Evolutionary conservation across 2,329 filamentous ascomycete genomes (phyloP), one percentile per base, ranked within the genome.

Genomic region (Orbilia quercus): DNA sequence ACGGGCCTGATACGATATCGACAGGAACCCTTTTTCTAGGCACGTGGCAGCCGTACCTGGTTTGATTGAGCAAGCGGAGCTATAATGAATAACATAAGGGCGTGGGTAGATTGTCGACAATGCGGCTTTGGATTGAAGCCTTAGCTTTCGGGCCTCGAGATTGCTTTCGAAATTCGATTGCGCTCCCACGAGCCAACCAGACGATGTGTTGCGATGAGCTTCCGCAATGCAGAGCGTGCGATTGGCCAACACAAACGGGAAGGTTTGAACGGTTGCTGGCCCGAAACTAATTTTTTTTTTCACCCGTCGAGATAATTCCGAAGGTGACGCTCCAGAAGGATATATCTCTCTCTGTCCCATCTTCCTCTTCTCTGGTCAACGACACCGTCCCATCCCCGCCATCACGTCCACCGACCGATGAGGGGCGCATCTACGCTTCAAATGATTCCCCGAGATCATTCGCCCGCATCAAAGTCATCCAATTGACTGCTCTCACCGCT

Each of bases 201-300:
- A 51, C 1, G n/a, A 64, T 67, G 63, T 59, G 63, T 67, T 67
- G 63, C 63, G 63, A 67, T 67, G 63, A 51, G 53, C 16, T n/a
- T 51, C 45, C 18, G 18, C 20, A 2, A 25, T 38, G 20, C 42
- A 28, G 25, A 51, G 45, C 11, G 9, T 53, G 45, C 36, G 40
- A 67, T 67, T 67, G 59, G 59, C 36, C 48, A 64, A 47, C 59
- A 23, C 36, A 20, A 14, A 44, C 34, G 36, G 59, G 59, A 64
- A 64, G 59, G 59, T 64, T 64, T 64, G 59, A 40, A 34, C 45
- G 45, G 59, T 4, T 5, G 9, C n/a, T 9, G 59, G 51, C 50
- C 66, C 66, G 51, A 65, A 60, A 57, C 42, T 42, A 34, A 25
- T 28, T 44, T 45, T 25, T 38, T 20, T 54, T 23, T 36, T 62